Evolutionary conservation across 257 asterid species (phyloP).

Genomic region (Knoxia roxburghii): DNA sequence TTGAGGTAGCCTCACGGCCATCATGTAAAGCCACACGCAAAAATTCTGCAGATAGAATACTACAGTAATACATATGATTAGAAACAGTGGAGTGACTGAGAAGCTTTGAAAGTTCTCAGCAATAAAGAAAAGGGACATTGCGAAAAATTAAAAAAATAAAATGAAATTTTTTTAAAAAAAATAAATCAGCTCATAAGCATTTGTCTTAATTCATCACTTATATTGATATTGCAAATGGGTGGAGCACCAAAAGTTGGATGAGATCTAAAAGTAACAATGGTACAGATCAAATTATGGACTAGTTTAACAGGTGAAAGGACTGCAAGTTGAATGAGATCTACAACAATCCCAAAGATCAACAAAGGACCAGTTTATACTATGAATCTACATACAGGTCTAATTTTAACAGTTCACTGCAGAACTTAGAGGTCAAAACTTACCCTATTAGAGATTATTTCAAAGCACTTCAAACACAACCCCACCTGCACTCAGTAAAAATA

Average conservation of each 20-base stretch:
- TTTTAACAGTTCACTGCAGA: background rate
- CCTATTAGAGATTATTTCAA: background rate
- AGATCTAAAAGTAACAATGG: background rate
- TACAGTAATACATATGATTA: conserved; percentile 72
- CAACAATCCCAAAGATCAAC: too few species aligned
- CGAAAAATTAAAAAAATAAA: background rate
- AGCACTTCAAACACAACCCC: background rate
- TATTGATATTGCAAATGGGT: background rate
- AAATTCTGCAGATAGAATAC: conserved; percentile 99
- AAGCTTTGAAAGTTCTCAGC: background rate
- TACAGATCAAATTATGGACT: background rate
- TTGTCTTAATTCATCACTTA: background rate
- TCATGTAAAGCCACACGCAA: conserved; percentile 70
- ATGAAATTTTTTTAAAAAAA: background rate
- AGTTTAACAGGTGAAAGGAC: too few species aligned
- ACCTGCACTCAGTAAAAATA: background rate
- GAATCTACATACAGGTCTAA: background rate
- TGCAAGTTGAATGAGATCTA: too few species aligned
- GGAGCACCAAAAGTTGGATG: background rate
- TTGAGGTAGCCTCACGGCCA: conserved; percentile 38
- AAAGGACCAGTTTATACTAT: background rate
- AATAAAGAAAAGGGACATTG: background rate
- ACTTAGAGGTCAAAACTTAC: background rate
- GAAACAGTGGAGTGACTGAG: background rate
- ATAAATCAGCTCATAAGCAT: background rate